Conservation (phyloP, 495 filamentous ascomycete species). For the Jackrogersella multiformis region DNA sequence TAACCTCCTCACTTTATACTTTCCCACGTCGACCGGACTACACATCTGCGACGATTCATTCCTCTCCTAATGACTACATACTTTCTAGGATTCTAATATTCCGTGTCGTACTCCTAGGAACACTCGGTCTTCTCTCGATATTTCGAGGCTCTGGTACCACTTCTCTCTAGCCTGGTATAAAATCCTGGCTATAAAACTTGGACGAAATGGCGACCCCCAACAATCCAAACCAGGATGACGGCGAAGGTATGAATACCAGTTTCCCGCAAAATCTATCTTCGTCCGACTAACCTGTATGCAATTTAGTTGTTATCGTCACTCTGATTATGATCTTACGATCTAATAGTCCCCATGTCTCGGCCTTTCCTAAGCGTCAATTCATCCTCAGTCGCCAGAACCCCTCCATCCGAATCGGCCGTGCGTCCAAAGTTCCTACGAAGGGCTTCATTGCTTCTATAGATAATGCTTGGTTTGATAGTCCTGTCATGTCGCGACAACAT, state of each 20-base stretch:
- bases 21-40: constrained; percentile 25
- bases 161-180: neutral
- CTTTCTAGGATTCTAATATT: neutral
- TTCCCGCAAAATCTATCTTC: neutral
- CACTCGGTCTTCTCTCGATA: constrained; percentile 3
- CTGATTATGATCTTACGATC: constrained; percentile 28
- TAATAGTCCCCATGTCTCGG: neutral
- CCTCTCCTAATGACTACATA: constrained; percentile 16
- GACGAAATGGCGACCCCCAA: constrained; percentile 19
- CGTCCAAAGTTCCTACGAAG: constrained; percentile 51
- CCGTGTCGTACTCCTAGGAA: neutral
- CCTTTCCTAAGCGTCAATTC: constrained; percentile 45
- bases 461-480: constrained; percentile 82
- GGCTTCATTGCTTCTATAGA: constrained; percentile 50
- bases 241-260: constrained; percentile 18
- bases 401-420: constrained; percentile 50
- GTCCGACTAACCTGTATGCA: neutral
- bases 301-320: constrained; percentile 35
- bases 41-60: neutral
- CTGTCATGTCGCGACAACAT: constrained; percentile 84
- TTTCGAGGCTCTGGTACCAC: constrained; percentile 13
- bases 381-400: constrained; percentile 35
- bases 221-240: neutral
- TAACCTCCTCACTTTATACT: constrained; percentile 35
- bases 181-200: neutral